A percentile compares a stretch with the other conserved stretches of the same genome.
phyloP scores from a whole-genome alignment of 345 rosid genomes.

The Murraya paniculata region DNA sequence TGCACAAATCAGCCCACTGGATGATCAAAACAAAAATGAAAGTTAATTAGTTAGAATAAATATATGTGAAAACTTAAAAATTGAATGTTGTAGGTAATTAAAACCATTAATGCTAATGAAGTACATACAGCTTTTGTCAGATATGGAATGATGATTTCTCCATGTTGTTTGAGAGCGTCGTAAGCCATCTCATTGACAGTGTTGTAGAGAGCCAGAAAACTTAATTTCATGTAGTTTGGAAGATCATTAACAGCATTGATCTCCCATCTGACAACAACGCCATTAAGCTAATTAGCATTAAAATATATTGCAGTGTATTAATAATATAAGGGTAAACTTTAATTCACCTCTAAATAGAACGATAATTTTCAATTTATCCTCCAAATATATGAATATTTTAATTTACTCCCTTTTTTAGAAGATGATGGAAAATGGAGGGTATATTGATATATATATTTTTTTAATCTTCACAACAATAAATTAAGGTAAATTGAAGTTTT shows the following conservation, averaged over 20 bases:
- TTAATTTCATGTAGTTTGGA: conserved; percentile 41
- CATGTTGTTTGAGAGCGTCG: conserved; percentile 35
- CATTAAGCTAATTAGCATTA: background rate
- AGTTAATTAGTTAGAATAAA: too few species aligned
- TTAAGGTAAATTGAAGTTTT: too few species aligned
- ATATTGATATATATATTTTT: too few species aligned
- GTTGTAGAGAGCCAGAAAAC: conserved; percentile 39
- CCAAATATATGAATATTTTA: too few species aligned
- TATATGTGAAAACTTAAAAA: background rate
- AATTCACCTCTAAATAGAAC: too few species aligned
- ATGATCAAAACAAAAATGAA: too few species aligned
- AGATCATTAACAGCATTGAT: conserved; percentile 23
- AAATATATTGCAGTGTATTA: too few species aligned
- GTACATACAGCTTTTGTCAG: conserved; percentile 30
- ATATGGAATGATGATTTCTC: conserved; percentile 20
- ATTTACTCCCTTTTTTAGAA: too few species aligned
- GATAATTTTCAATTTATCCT: too few species aligned
- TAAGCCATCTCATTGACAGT: conserved; percentile 44
- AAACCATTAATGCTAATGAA: background rate
- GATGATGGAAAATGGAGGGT: too few species aligned
- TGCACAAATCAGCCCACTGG: conserved; percentile 49
- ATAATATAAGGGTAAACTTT: too few species aligned
- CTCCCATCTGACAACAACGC: conserved; percentile 40
- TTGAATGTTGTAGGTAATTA: background rate
- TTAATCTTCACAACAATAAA: too few species aligned